These are phyloP conservation scores for Neurospora cerealis DNA, from an alignment of 495 filamentous ascomycete species.

Conservation along the genomic window DNA sequence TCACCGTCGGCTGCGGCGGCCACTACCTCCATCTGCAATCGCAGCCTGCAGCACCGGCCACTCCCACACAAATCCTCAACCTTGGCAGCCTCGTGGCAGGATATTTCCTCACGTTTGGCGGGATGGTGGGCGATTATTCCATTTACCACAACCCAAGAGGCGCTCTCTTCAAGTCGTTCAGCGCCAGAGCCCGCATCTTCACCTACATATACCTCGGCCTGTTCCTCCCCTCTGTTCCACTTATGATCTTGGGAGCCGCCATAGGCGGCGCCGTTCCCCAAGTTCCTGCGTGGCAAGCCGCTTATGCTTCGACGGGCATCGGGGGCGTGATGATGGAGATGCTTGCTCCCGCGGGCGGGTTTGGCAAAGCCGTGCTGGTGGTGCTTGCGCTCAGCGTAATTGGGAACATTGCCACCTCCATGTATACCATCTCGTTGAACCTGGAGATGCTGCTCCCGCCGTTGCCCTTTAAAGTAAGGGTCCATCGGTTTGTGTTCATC, in stretches of 20 bases:
- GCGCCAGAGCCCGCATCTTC: slow-evolving; percentile 23
- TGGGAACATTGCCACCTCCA: slow-evolving; percentile 37
- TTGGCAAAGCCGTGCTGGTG: slow-evolving; percentile 42
- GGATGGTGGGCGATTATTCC: slow-evolving; percentile 31
- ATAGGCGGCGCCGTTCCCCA: slow-evolving; percentile 36
- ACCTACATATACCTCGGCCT: slow-evolving; percentile 34
- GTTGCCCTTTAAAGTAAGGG: slow-evolving; percentile 9
- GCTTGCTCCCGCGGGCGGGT: slow-evolving; percentile 37
- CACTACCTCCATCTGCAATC: slow-evolving; percentile 29
- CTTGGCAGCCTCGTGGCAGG: slow-evolving; percentile 30
- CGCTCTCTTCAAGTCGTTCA: not conserved
- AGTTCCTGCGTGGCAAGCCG: slow-evolving; percentile 26
- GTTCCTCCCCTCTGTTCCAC: slow-evolving; percentile 35
- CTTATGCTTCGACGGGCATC: slow-evolving; percentile 33
- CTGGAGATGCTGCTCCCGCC: slow-evolving; percentile 41
- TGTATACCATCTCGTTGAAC: slow-evolving; percentile 39
- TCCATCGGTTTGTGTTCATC: slow-evolving; percentile 38
- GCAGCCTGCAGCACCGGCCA: slow-evolving; percentile 13
- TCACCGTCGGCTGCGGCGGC: slow-evolving; percentile 40
- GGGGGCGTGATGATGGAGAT: slow-evolving; percentile 42
- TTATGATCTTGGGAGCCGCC: slow-evolving; percentile 43
- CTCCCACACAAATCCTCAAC: slow-evolving; percentile 18
- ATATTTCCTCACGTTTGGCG: slow-evolving; percentile 35
- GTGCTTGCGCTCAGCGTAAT: slow-evolving; percentile 39
- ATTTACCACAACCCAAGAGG: slow-evolving; percentile 22